A percentile compares a stretch with the other conserved stretches of the same genome.
Evolutionary conservation across 192 early-diverging fungal species (phyloP).

Genomic region (Entomortierella lignicola): DNA sequence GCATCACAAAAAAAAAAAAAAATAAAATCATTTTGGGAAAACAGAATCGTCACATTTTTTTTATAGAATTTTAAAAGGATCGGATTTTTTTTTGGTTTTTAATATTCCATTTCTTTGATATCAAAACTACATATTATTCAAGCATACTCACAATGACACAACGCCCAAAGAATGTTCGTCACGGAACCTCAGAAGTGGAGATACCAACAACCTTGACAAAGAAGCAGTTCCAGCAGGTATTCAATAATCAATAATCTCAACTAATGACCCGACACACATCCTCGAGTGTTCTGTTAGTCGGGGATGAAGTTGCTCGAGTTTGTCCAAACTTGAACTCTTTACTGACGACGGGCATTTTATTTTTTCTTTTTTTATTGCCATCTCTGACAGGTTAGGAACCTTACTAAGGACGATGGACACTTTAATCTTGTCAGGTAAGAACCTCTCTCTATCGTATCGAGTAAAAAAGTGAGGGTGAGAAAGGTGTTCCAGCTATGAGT

Average conservation of each 20-base stretch:
- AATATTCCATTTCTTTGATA: neutral
- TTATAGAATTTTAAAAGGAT: neutral
- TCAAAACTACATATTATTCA: neutral
- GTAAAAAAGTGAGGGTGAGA: neutral
- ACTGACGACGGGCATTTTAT: neutral
- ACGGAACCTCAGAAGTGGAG: constrained; percentile 41
- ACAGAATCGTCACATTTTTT: neutral
- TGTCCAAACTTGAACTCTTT: neutral
- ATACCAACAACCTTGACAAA: constrained; percentile 41
- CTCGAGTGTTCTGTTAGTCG: neutral
- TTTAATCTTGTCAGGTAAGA: constrained; percentile 52
- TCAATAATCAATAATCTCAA: neutral
- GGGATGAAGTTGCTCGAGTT: neutral
- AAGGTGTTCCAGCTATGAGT: neutral
- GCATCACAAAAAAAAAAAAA: too few species aligned
- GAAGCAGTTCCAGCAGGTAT: constrained; percentile 54
- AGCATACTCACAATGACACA: constrained; percentile 23
- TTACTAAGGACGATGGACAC: constrained; percentile 52
- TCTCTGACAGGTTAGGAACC: constrained; percentile 36
- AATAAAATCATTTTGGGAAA: too few species aligned
- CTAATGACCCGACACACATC: neutral
- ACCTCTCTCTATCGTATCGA: neutral
- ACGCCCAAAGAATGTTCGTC: constrained; percentile 40
- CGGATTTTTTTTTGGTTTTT: neutral
- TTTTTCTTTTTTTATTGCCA: neutral